Conservation (phyloP, 441 rosid species). For the Erodium texanum region DNA sequence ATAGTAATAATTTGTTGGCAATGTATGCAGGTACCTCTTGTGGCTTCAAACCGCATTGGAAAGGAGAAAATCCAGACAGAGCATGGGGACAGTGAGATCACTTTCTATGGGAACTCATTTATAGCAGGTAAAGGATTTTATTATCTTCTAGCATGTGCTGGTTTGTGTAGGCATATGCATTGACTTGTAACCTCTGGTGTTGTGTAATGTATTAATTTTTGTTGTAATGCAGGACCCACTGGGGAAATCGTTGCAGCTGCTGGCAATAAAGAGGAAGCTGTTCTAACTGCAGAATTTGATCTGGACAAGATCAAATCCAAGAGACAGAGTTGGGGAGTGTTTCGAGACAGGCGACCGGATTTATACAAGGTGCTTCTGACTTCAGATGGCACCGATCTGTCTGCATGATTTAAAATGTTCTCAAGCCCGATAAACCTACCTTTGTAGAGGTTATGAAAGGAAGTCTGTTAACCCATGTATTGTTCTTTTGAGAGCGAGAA, state of each 20-base stretch:
- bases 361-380: conserved; percentile 80
- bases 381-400: conserved; percentile 51
- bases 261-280: conserved; percentile 60
- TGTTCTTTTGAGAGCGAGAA: neutral
- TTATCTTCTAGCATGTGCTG: neutral
- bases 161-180: neutral
- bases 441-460: conserved; percentile 14
- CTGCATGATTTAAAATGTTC: conserved; percentile 13
- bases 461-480: conserved; percentile 9
- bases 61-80: conserved; percentile 67
- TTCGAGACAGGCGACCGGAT: conserved; percentile 81
- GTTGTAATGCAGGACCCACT: conserved; percentile 51
- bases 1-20: too few relatives aligned
- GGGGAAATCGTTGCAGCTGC: conserved; percentile 74
- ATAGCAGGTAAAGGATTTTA: conserved; percentile 47
- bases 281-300: conserved; percentile 72
- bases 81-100: conserved; percentile 70
- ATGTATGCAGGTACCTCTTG: conserved; percentile 49
- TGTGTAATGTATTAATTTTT: neutral
- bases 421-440: neutral
- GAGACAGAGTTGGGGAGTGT: conserved; percentile 84
- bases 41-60: conserved; percentile 77
- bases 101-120: conserved; percentile 77
- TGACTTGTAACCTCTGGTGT: neutral
- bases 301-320: conserved; percentile 55